Percentiles rank a stretch among this genome's conserved stretches.
These are phyloP conservation scores for Juglanconis juglandina DNA, from an alignment of 2,329 filamentous ascomycete genomes.

Conservation along the genomic window DNA sequence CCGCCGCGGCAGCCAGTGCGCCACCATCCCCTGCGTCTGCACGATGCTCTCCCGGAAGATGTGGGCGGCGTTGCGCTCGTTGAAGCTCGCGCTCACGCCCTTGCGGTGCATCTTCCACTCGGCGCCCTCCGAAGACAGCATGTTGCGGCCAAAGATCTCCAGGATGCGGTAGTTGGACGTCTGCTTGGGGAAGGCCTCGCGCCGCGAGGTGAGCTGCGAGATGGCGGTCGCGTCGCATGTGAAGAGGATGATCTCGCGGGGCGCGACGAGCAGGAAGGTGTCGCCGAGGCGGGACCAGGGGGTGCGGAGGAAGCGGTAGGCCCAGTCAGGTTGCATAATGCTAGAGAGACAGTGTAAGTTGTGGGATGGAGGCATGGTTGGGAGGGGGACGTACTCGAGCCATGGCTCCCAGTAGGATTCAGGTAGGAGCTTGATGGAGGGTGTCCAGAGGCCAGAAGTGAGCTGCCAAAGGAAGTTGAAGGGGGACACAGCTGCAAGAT, in stretches of 20 bases:
- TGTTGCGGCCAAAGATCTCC: constrained; percentile 67
- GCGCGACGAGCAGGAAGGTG: constrained; percentile 61
- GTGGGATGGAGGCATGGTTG: not conserved
- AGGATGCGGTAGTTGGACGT: constrained; percentile 56
- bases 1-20: constrained; percentile 49
- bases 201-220: constrained; percentile 60
- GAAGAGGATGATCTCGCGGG: constrained; percentile 49
- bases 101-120: constrained; percentile 72
- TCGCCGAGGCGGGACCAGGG: constrained; percentile 61
- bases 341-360: constrained; percentile 29
- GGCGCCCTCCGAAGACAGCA: constrained; percentile 66
- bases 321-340: constrained; percentile 57
- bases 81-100: constrained; percentile 68
- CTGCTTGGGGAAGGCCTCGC: constrained; percentile 71
- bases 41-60: constrained; percentile 60
- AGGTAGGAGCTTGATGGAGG: constrained; percentile 54
- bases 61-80: constrained; percentile 68
- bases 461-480: constrained; percentile 55
- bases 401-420: constrained; percentile 53
- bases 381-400: constrained; percentile 49
- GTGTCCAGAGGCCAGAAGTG: constrained; percentile 51
- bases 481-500: constrained; percentile 40
- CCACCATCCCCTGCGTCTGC: constrained; percentile 62
- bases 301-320: constrained; percentile 52
- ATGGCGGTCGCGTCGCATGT: constrained; percentile 64